Evolutionary conservation across 495 filamentous ascomycete species (phyloP).

Genomic region (Penicillium bialowiezense): DNA sequence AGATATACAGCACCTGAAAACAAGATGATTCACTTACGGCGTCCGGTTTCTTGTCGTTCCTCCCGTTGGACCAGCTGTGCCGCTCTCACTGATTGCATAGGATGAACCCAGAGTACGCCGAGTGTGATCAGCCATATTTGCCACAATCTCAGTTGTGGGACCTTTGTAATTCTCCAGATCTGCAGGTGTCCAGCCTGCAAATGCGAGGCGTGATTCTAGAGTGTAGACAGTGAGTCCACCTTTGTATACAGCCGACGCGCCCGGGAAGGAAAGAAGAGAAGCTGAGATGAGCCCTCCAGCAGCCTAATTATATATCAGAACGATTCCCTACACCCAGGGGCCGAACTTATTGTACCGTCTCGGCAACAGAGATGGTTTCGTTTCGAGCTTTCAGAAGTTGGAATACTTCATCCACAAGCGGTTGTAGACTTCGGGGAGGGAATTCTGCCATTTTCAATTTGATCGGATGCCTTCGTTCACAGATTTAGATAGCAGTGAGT

Average conservation of each 20-base stretch:
- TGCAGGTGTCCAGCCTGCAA: slow-evolving; percentile 58
- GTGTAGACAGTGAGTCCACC: slow-evolving; percentile 62
- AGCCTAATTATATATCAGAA: slow-evolving; percentile 25
- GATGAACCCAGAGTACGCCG: slow-evolving; percentile 49
- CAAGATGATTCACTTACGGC: slow-evolving; percentile 39
- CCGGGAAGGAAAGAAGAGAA: slow-evolving; percentile 51
- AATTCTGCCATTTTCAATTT: not conserved
- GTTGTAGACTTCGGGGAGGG: slow-evolving; percentile 42
- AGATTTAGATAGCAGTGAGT: no score
- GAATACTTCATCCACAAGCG: slow-evolving; percentile 48
- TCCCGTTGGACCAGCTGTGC: slow-evolving; percentile 60
- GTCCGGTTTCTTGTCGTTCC: slow-evolving; percentile 54
- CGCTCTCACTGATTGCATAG: slow-evolving; percentile 57
- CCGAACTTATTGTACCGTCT: slow-evolving; percentile 61
- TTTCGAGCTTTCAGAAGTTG: slow-evolving; percentile 49
- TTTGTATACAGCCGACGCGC: slow-evolving; percentile 55
- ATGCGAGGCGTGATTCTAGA: slow-evolving; percentile 55
- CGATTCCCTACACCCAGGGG: no score
- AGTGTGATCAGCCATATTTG: slow-evolving; percentile 52
- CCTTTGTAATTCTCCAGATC: slow-evolving; percentile 49
- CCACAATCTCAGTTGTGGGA: slow-evolving; percentile 55
- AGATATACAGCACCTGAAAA: not conserved
- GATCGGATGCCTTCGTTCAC: no score
- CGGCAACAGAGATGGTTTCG: slow-evolving; percentile 56
- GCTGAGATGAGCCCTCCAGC: slow-evolving; percentile 61